Evolutionary conservation across 176 grass and related monocot genomes (phyloP).

Genomic region (Juncus effusus): DNA sequence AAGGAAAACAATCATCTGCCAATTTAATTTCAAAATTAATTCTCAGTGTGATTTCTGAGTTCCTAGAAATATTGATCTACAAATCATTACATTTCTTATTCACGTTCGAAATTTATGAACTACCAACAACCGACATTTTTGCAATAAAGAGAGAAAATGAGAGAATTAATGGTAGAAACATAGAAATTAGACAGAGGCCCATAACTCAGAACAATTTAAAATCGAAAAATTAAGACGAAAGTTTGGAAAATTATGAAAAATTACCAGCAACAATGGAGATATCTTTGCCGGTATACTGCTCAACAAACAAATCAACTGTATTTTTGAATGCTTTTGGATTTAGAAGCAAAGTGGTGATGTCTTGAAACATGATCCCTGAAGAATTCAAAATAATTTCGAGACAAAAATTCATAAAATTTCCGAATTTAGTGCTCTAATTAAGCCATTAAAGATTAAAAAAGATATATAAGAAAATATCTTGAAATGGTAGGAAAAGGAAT

Average conservation of each 20-base stretch:
- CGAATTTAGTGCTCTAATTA: not conserved
- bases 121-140: not conserved
- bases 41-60: too few relatives aligned
- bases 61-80: too few relatives aligned
- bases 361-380: conserved; percentile 98
- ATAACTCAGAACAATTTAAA: conserved; percentile 19
- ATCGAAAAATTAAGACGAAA: not conserved
- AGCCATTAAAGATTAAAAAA: not conserved
- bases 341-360: conserved; percentile 94
- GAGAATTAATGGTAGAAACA: conserved; percentile 9
- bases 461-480: not conserved
- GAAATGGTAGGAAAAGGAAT: not conserved
- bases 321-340: conserved; percentile 73
- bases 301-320: conserved; percentile 78
- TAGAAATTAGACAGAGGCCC: not conserved
- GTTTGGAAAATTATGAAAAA: not conserved
- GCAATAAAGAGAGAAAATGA: not conserved
- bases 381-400: not conserved
- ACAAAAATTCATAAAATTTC: not conserved
- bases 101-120: not conserved
- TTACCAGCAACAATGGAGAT: conserved; percentile 86
- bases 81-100: not conserved
- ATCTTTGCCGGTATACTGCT: conserved; percentile 65
- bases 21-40: too few relatives aligned
- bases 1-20: too few relatives aligned